Base-by-base conservation (phyloP, 306 rosid genomes). In the Sesbania bispinosa region DNA sequence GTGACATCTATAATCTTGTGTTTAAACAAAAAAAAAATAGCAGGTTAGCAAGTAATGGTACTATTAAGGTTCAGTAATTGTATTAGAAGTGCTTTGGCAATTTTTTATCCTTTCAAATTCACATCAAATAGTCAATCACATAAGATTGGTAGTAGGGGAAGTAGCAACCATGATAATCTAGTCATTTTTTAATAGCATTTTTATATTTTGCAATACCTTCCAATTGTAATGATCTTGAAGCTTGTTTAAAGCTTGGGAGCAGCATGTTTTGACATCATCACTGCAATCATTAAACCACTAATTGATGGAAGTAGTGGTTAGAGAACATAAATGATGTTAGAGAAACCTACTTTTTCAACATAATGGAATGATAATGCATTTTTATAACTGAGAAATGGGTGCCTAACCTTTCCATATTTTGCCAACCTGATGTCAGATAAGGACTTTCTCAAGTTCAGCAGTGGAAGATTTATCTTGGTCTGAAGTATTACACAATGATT, bases 251-350 rank as follows among this genome's bases (percentile, higher is more conserved):
- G 96, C 91, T 68, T 58, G 64, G 46, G 87, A 71, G 80, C 98
- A 90, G 73, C 96, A 88, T 47, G 13, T 36, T 86, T 69, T 85
- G 60, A 93, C 94, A 13, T 90, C 97, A 61, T 90, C 85, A 29
- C 92, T 90, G 81, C 96, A 83, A 84, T 93, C 98, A 62, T 93
- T 76, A 76, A 93, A 93, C 98, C 98, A 93, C 98, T 93, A 84
- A 85, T 88, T 27, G 86, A 67, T 26, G 82, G 74, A 84, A 82
- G 78, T 79, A 81, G 88, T 79, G 96, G 96, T 88, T 79, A 27
- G 61, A 26, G 27, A 62, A 79, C 60, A 75, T 33, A 30, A 66
- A 55, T 63, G 13, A 79, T 61, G 81, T 85, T 7, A 77, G 64
- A 77, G 29, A 46, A 69, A 30, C 21, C 32, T 58, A 18, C 23